Evolutionary conservation across 1,139 yeast species (phyloP), one percentile per base, ranked within the genome.

Genomic region (Hyphopichia buzzinii): DNA sequence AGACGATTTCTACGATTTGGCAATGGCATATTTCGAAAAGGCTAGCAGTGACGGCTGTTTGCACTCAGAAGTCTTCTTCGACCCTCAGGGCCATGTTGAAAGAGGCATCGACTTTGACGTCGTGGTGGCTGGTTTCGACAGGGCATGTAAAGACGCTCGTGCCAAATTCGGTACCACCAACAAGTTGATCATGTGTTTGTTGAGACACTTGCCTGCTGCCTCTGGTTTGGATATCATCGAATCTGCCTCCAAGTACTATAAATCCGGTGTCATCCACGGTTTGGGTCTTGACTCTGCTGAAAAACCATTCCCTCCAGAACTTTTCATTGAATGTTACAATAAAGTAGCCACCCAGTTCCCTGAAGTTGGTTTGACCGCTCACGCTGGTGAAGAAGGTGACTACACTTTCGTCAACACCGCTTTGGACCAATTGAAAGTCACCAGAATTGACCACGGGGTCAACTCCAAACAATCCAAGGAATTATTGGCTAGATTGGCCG

Each of bases 321-420:
- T 80, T 29, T 85, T 84, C 51, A 60, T 60, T 13, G 84, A 81
- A 31, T 80, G 88, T 55, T 85, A 80, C 54, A 50, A 60, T 10
- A 52, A 58, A 15, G 70, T 84, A 8, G 65, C 65, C 35, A 59
- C 63, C 16, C 50, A 64, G 29, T 73, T 65, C 48, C 77, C 81
- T 22, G 54, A 69, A 33, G 71, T 80, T 39, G 74, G 78, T 29
- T 67, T 82, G 37, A 85, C 95, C 26, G 92, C 94, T 2, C 95
- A 85, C 55, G 94, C 92, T 3, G 95, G 95, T 47, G 95, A 85
- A 60, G 94, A 85, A 63, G 94, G 92, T 35, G 86, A 82, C 44
- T 78, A 85, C 31, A 70, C 76, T 12, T 84, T 67, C 46, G 84
- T 85, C 26, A 46, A 62, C 10, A 67, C 69, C 35, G 66, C 92